Base-by-base conservation (phyloP, 2,329 filamentous ascomycete genomes). In the Fusarium sp. region DNA sequence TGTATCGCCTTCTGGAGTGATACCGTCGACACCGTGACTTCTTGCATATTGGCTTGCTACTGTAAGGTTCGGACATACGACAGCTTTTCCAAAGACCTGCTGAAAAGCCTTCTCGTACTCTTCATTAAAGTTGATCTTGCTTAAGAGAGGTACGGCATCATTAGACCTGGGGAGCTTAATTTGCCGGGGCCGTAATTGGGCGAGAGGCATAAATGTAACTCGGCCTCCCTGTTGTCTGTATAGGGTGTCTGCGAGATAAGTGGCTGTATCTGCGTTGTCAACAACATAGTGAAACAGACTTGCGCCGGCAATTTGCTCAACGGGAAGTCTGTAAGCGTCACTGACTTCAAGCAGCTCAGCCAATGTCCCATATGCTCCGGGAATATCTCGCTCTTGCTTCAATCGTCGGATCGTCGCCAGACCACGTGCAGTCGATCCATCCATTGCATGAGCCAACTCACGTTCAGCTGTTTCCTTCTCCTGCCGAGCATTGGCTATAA, bases 211-310 rank as follows among this genome's bases (percentile, higher is more conserved):
- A 79, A 98, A 98, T 1, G 97, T 99, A 24, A 99, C 89, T 79
- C 96, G 90, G 18, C 96, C 96, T 22, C 93, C 92, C 69, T 91
- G 93, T 75, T 94, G 91, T 73, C 91, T 92, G 80, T 95, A 93
- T 35, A 99, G 86, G 20, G 91, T 89, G 75, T 96, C 93, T 48
- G 96, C 90, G 39, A 98, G 89, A 75, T 90, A 90, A 3, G 94
- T 94, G 2, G 95, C 95, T 1, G 95, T 98, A 45, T 93, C 90
- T 69, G 97, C 94, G 56, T 93, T 96, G 81, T 99, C 96, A 48
- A 98, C 96, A 17, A 99, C 91, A 75, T 98, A 98, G 82, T 99
- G 94, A 84, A 99, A 99, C 14, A 99, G 87, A 80, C 94, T 97
- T 72, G 92, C 92, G 24, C 96, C 96, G 6, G 96, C 96, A 58